Evolutionary conservation across 2,329 filamentous ascomycete species (phyloP).

Genomic region (Thelonectria blattea): DNA sequence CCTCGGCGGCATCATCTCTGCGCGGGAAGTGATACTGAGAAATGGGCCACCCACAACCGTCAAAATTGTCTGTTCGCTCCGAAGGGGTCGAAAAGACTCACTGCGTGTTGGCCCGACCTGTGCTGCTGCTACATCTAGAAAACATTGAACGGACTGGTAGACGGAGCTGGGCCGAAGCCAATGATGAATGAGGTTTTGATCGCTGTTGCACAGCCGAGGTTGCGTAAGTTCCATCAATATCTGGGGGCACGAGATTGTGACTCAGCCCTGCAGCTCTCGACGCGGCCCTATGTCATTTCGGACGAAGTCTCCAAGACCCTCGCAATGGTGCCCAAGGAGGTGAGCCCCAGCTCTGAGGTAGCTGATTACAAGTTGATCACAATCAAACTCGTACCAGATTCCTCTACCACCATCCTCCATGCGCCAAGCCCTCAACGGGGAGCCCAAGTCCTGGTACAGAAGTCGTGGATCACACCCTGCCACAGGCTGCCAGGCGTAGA

Average conservation of each 20-base stretch:
- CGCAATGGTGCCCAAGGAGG: slow-evolving; percentile 9
- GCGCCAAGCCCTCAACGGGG: not conserved
- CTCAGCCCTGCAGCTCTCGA: slow-evolving; percentile 12
- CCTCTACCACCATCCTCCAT: slow-evolving; percentile 5
- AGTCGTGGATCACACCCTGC: not conserved
- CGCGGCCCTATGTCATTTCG: slow-evolving; percentile 7
- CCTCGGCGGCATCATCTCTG: slow-evolving; percentile 3
- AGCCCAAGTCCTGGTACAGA: not conserved
- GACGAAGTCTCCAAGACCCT: slow-evolving; percentile 4
- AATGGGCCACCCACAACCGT: no score
- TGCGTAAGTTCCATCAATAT: no score
- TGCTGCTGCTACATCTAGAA: no score
- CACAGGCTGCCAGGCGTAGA: not conserved
- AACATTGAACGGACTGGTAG: no score
- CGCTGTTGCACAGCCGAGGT: no score
- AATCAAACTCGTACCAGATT: not conserved
- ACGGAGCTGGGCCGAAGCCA: no score
- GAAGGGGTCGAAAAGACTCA: no score
- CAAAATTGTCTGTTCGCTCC: no score
- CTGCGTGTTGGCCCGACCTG: no score
- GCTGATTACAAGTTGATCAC: not conserved
- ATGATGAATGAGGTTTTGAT: no score
- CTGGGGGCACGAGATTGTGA: no score
- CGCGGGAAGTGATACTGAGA: no score
- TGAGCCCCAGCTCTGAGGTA: not conserved